A percentile compares a stretch with the other conserved stretches of the same genome.
phyloP scores from a whole-genome alignment of 352 stramenopile species.

The Phytophthora megakarya region DNA sequence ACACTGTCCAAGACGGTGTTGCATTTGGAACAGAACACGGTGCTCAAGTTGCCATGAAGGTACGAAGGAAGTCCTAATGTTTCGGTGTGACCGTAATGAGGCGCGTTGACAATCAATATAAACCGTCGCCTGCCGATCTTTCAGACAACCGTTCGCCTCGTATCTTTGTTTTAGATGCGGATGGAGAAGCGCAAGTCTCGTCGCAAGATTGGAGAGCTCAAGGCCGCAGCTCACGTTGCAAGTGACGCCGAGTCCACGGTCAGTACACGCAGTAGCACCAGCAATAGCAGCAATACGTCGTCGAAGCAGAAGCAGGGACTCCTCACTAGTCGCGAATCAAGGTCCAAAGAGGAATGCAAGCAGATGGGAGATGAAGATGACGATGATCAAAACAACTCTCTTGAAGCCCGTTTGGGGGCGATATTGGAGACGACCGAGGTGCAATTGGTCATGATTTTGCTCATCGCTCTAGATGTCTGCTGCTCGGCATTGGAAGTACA shows the following conservation, averaged over 20 bases:
- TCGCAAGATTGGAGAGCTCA: conserved; percentile 21
- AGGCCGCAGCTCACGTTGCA: conserved; percentile 4
- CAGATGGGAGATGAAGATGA: background rate
- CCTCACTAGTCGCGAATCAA: background rate
- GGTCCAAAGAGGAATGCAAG: background rate
- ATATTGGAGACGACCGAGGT: conserved; percentile 63
- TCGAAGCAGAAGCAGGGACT: conserved; percentile 27
- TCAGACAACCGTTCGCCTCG: conserved; percentile 25
- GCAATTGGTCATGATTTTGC: conserved; percentile 53
- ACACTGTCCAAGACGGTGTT: conserved; percentile 69
- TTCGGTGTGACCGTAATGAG: background rate
- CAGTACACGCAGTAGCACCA: conserved; percentile 35
- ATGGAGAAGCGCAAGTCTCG: conserved; percentile 36
- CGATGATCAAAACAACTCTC: conserved; percentile 4
- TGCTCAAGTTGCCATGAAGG: conserved; percentile 60
- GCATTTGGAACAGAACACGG: conserved; percentile 74
- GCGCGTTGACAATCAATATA: conserved; percentile 29
- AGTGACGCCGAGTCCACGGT: conserved; percentile 36
- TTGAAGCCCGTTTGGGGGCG: conserved; percentile 24
- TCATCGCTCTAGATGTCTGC: conserved; percentile 56
- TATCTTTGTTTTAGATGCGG: conserved; percentile 8
- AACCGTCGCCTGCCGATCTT: conserved; percentile 29
- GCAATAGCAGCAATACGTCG: conserved; percentile 17
- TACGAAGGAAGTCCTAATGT: background rate
- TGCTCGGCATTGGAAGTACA: conserved; percentile 46